Evolutionary conservation across 768 basidiomycete species (phyloP).

Genomic region (Astraeus odoratus): DNA sequence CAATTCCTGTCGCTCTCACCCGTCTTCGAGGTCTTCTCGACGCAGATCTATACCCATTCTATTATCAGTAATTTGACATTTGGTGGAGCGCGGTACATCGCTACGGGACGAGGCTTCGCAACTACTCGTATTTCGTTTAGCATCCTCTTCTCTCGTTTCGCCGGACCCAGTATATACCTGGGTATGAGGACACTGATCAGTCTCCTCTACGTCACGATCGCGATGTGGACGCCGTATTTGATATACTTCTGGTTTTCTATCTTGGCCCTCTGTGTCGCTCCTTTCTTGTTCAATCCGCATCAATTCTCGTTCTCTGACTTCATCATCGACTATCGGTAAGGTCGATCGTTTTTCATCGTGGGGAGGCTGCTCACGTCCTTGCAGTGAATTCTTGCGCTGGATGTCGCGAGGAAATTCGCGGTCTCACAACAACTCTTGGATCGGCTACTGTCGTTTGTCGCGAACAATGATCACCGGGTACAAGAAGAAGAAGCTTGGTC

Average conservation of each 20-base stretch:
- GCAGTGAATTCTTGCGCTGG: slow-evolving; percentile 95
- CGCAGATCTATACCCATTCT: slow-evolving; percentile 97
- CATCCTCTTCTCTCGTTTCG: slow-evolving; percentile 96
- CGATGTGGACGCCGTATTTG: slow-evolving; percentile 86
- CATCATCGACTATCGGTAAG: slow-evolving; percentile 88
- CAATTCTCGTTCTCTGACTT: slow-evolving; percentile 98
- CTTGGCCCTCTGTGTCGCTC: slow-evolving; percentile 84
- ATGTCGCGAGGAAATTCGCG: slow-evolving; percentile 98
- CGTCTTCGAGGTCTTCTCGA: slow-evolving; percentile 96
- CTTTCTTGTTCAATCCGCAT: slow-evolving; percentile 99
- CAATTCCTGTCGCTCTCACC: slow-evolving; percentile 94
- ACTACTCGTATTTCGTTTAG: slow-evolving; percentile 92
- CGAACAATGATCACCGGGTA: slow-evolving; percentile 99
- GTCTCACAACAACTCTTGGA: slow-evolving; percentile 97
- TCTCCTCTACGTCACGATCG: slow-evolving; percentile 88
- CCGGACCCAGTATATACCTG: slow-evolving; percentile 96
- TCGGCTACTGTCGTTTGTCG: slow-evolving; percentile 97
- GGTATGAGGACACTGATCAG: slow-evolving; percentile 91
- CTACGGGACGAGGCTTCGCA: slow-evolving; percentile 97
- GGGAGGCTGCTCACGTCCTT: slow-evolving; percentile 8
- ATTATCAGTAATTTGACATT: slow-evolving; percentile 96
- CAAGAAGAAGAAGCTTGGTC: slow-evolving; percentile 96
- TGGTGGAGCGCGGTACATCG: slow-evolving; percentile 97
- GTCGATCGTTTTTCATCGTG: too few relatives aligned
- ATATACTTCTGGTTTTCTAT: slow-evolving; percentile 99